Evolutionary conservation across 371 early-diverging fungal genomes (phyloP), one percentile per base, ranked within the genome.

Genomic region (Umbelopsis sp.): DNA sequence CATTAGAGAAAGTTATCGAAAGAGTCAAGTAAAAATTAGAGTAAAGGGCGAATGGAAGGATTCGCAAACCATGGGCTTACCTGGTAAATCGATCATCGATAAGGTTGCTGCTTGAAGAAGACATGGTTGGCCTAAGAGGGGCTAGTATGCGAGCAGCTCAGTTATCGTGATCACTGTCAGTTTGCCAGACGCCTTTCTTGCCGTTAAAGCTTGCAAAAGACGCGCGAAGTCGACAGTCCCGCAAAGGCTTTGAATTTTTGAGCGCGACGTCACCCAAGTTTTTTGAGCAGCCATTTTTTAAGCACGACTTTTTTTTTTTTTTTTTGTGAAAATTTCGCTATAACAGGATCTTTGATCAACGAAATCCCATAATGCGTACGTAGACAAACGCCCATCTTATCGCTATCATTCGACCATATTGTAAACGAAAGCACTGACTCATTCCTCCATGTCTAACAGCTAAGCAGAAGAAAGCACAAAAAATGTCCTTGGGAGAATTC

Each of bases 401-500:
- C 48, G 4, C 57, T 18, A 29, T 14, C 32, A 0, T 29, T 10
- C 29, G 57, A 57, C 57, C 4, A 57, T 57, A 35, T 14, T 24
- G 29, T 24, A 29, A 25, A 9, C 24, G 22, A 11, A 25, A 29
- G 12, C 35, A 29, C 5, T 35, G 18, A 35, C 22, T 35, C 57
- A 35, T 29, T 24, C 2, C 35, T 35, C 37, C 35, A 65, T n/a
- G 44, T 37, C 41, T 12, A 65, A 37, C 76, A 85, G 86, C 81
- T 70, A 86, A 89, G 78, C 89, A 90, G 76, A 91, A 91, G 79
- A 91, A 91, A 82, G 87, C 77, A 63, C 85, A 86, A 79, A 92
- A 91, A 80, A 90, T 94, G 91, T 86, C 88, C 69, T 82, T 92
- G 79, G 85, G 84, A 74, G 89, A 87, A 81, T 94, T 94, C 84